Percentiles rank a stretch among this genome's conserved stretches.
phyloP scores from a whole-genome alignment of 78 protist genomes.

The Monosiga brevicollis region DNA sequence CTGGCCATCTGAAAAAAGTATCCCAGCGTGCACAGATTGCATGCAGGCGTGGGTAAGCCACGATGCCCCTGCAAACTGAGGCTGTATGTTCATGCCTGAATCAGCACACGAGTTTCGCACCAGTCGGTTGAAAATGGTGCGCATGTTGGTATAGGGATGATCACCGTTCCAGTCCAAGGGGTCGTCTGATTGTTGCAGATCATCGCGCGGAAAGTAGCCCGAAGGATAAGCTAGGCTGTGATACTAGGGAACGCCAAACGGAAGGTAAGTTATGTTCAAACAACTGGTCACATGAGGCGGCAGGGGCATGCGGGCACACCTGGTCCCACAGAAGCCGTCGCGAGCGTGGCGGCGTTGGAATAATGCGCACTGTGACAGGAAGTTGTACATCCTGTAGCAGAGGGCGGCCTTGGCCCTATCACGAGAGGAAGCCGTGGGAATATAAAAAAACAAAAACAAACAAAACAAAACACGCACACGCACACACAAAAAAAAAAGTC shows the following conservation, averaged over 20 bases:
- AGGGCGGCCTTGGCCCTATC: neutral
- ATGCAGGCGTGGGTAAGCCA: neutral
- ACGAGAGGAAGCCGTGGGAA: neutral
- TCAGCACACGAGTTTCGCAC: neutral
- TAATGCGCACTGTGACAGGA: neutral
- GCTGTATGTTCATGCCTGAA: neutral
- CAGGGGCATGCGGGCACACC: neutral
- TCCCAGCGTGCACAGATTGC: neutral
- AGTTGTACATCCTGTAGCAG: neutral
- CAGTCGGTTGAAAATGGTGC: constrained; percentile 31
- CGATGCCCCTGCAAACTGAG: neutral
- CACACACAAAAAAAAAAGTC: neutral
- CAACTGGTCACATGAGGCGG: neutral
- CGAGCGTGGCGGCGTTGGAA: neutral
- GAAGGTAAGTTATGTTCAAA: neutral
- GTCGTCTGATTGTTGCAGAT: constrained; percentile 32
- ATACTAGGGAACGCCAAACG: too few species aligned
- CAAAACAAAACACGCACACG: neutral
- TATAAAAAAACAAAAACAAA: neutral
- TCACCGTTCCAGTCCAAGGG: constrained; percentile 96
- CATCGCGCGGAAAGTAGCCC: too few species aligned
- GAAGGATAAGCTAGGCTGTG: too few species aligned
- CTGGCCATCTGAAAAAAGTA: neutral
- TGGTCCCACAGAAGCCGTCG: neutral
- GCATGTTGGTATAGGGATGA: constrained; percentile 85